Base-by-base conservation (phyloP, 1,139 yeast species). In the Debaryomycetaceae sp. region DNA sequence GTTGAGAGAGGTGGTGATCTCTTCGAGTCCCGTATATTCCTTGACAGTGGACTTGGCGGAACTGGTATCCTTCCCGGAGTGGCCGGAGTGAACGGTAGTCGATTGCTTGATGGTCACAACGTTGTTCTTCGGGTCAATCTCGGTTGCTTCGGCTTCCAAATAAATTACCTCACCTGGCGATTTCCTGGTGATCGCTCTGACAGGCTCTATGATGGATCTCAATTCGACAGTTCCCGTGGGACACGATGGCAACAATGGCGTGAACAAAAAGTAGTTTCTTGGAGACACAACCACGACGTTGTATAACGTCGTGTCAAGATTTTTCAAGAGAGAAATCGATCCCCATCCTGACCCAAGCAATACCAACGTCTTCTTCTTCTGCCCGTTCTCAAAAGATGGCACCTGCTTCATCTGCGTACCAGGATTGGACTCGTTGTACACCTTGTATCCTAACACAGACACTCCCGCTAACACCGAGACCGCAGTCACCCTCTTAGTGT, bases 311-410 rank as follows among this genome's bases (percentile, higher is more conserved):
- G 97, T 85, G 65, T 91, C 97, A 65, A 91, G 76, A 63, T 85
- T 81, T 72, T 89, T 90, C 66, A 91, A 76, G 54, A 90, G 70
- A 3, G 93, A 81, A 43, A 87, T 83, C 13, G 96, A 81, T 46
- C 96, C 97, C 97, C 97, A 91, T 46, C 97, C 97, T 38, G 96
- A 81, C 48, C 98, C 97, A 56, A 91, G 78, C 53, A 91, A 83
- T 45, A 91, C 95, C 60, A 91, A 71, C 39, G 91, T 89, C 73
- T 91, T 91, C 76, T 87, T 88, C 63, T 85, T 81, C 48, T 87
- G 80, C 36, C 93, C 93, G 56, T 75, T 77, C 43, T 77, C 75
- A 55, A 83, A 80, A 35, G 73, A 65, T n/a, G 83, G 78, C 8
- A 80, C 68, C 62, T 82, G 86, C 48, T 68, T 67, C 34, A 53